A percentile compares a stretch with the other conserved stretches of the same genome.
Evolutionary conservation across 345 rosid genomes (phyloP).

Genomic region (sweet orange (Citrus sinensis)): DVS_A1.0 CM039167.1:3577001-3577500

Average conservation of each 20-base stretch:
- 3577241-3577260: conserved; percentile 8
- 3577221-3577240: background rate
- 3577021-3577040: conserved; percentile 9
- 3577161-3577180: conserved; percentile 78
- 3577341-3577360: conserved; percentile 87
- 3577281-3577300: conserved; percentile 11
- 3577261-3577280: background rate
- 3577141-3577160: conserved; percentile 92
- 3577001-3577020: conserved; percentile 95
- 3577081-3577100: conserved; percentile 5
- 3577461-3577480: conserved; percentile 2
- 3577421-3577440: conserved; percentile 63
- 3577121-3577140: conserved; percentile 43
- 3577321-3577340: conserved; percentile 91
- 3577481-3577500: conserved; percentile 4
- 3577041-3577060: background rate
- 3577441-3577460: conserved; percentile 7
- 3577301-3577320: conserved; percentile 64
- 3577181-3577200: conserved; percentile 50
- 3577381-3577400: conserved; percentile 91
- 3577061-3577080: conserved; percentile 1
- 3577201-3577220: background rate
- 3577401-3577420: conserved; percentile 97
- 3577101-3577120: conserved; percentile 7
- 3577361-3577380: conserved; percentile 92